A percentile compares a stretch with the other conserved stretches of the same genome.
Conservation (phyloP, 2,329 filamentous ascomycete species). For the Hymenoscyphus infarciens region DNA sequence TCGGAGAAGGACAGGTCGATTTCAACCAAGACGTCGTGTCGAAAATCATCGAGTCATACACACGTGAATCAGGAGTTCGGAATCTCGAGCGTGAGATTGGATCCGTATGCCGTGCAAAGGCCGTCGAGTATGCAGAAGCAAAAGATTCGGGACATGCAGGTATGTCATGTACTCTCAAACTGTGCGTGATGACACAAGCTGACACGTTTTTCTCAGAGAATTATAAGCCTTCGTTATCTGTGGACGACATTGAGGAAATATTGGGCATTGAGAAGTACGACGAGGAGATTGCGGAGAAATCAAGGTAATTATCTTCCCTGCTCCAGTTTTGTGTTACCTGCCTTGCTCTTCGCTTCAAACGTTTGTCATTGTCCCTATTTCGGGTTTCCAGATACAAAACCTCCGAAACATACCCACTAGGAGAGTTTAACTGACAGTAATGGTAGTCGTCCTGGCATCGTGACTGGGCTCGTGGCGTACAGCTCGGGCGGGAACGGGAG, state of each 20-base stretch:
- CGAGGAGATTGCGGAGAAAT: conserved; percentile 89
- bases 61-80: conserved; percentile 90
- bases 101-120: conserved; percentile 89
- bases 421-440: conserved; percentile 24
- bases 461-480: conserved; percentile 95
- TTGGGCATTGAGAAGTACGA: conserved; percentile 91
- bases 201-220: conserved; percentile 39
- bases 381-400: background rate
- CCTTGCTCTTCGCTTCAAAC: background rate
- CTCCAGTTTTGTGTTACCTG: conserved; percentile 9
- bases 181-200: conserved; percentile 7
- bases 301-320: conserved; percentile 36
- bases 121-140: conserved; percentile 89
- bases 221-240: conserved; percentile 70
- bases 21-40: conserved; percentile 83
- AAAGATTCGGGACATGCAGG: conserved; percentile 62
- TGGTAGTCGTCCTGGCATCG: conserved; percentile 73
- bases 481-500: conserved; percentile 88
- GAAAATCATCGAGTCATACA: conserved; percentile 95
- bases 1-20: conserved; percentile 68
- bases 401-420: conserved; percentile 12
- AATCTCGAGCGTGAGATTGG: conserved; percentile 95
- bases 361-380: conserved; percentile 6
- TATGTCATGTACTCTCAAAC: conserved; percentile 15
- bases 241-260: conserved; percentile 83